Base-by-base conservation (phyloP, 108 stramenopile genomes). In the Skeletonema menzelii region DNA sequence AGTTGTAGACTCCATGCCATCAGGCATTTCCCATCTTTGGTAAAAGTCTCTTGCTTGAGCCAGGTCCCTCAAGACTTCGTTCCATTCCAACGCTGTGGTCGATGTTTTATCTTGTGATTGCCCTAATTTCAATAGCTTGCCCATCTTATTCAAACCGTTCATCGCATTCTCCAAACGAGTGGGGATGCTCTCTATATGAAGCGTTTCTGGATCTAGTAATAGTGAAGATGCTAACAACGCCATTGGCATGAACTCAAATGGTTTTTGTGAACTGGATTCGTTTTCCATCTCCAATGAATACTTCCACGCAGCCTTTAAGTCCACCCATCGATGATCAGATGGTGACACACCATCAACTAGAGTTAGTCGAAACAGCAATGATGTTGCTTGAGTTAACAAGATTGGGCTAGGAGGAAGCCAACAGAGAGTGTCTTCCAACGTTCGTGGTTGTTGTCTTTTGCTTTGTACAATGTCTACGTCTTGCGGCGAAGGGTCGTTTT, bases 341-440 rank as follows among this genome's bases (percentile, higher is more conserved):
- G 64, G 53, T 15, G 80, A 65, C 15, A 95, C 70, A 8, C 85
- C 87, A 31, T 88, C 93, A 59, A 86, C 70, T 11, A 95, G 67
- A 15, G 93, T 95, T 10, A 95, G 63, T 24, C 91, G 89, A 10
- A 92, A 79, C 37, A 95, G 60, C 24, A 92, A 56, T 4, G 90
- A 65, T 35, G 91, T 95, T 19, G 93, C 90, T 46, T 92, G 85
- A 0, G 85, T 67, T 13, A 91, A 69, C 19, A 95, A 68, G 31
- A 75, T 65, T 7, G 91, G 91, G 10, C 88, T 90, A 10, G 93
- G 93, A 60, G 93, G 93, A 26, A 94, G 65, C 91, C 93, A 92
- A 0, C 89, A 89, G 34, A 94, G 69, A 13, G 87, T 85, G 64
- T 91, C 93, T 61, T 90, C 89, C 15, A 79, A 40, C 2, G 85